Evolutionary conservation across 805 yeast genomes (phyloP).

Genomic region (Deakozyma indianensis): DNA sequence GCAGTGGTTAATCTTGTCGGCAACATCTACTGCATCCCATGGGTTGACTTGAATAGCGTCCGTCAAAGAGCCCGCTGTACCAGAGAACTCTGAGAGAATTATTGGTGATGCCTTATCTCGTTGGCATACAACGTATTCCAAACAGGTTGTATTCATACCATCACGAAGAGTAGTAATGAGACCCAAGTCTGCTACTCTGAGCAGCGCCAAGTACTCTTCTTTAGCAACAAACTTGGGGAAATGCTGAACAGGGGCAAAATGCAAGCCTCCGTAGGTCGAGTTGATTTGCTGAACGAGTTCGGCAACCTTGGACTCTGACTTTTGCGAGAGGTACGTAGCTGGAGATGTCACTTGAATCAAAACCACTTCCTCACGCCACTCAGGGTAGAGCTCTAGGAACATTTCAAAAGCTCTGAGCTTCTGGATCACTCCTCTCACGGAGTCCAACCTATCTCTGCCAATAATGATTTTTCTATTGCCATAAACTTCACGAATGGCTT

Average conservation of each 20-base stretch:
- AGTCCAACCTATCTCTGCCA: slow-evolving; percentile 87
- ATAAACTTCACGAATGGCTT: slow-evolving; percentile 38
- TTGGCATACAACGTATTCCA: slow-evolving; percentile 81
- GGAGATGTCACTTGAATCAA: slow-evolving; percentile 87
- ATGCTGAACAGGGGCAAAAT: slow-evolving; percentile 80
- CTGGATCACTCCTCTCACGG: slow-evolving; percentile 87
- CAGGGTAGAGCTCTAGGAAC: slow-evolving; percentile 82
- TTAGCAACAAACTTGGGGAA: slow-evolving; percentile 80
- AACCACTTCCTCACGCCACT: slow-evolving; percentile 77
- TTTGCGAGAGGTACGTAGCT: slow-evolving; percentile 41
- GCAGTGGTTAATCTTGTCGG: slow-evolving; percentile 63
- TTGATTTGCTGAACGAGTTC: slow-evolving; percentile 76
- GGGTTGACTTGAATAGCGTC: slow-evolving; percentile 73
- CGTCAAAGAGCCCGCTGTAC: slow-evolving; percentile 44
- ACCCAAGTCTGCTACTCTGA: slow-evolving; percentile 83
- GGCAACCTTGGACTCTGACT: slow-evolving; percentile 65
- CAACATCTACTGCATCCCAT: slow-evolving; percentile 92
- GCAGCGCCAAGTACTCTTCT: slow-evolving; percentile 77
- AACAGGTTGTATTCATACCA: slow-evolving; percentile 90
- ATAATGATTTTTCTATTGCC: slow-evolving; percentile 53
- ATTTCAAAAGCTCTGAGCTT: slow-evolving; percentile 83
- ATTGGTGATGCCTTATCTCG: slow-evolving; percentile 53
- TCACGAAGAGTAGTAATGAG: slow-evolving; percentile 84
- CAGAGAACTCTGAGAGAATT: slow-evolving; percentile 85
- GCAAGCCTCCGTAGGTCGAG: slow-evolving; percentile 67